Evolutionary conservation across 1,139 yeast genomes (phyloP).

Genomic region (Eremothecium coryli): DNA sequence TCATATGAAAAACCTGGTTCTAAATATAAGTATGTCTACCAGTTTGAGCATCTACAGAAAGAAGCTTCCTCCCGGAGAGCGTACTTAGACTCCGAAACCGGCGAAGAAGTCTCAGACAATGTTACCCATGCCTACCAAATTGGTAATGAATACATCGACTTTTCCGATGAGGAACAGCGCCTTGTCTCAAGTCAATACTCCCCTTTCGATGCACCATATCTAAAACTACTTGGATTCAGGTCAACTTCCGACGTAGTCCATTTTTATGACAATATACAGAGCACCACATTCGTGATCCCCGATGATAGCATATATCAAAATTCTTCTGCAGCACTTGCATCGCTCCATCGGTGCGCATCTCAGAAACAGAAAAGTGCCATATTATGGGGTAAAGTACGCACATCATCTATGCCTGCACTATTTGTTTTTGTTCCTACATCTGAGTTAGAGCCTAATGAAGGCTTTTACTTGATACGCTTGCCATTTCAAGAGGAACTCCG

Average conservation of each 20-base stretch:
- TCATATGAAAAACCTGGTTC: conserved; percentile 42
- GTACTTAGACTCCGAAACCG: conserved; percentile 36
- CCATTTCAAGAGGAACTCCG: conserved; percentile 63
- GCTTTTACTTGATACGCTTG: conserved; percentile 47
- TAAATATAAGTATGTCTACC: conserved; percentile 40
- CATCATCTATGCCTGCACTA: conserved; percentile 47
- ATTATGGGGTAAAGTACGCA: conserved; percentile 60
- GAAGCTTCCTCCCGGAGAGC: conserved; percentile 46
- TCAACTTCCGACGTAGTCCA: conserved; percentile 35
- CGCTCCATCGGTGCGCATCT: conserved; percentile 54
- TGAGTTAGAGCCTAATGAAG: conserved; percentile 33
- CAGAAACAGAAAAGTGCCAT: conserved; percentile 50
- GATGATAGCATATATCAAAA: conserved; percentile 49
- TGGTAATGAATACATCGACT: conserved; percentile 38
- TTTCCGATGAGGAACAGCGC: conserved; percentile 31
- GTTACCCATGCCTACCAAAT: conserved; percentile 35
- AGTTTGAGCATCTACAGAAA: conserved; percentile 42
- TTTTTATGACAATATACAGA: conserved; percentile 44
- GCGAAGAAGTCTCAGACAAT: conserved; percentile 35
- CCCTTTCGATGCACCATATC: conserved; percentile 32
- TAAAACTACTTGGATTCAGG: conserved; percentile 63
- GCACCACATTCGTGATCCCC: conserved; percentile 55
- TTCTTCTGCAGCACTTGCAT: conserved; percentile 57
- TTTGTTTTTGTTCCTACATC: conserved; percentile 54
- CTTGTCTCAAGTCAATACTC: conserved; percentile 33